A percentile compares a stretch with the other conserved stretches of the same genome.
These are phyloP conservation scores for Yamadazyma diospyri DNA, from an alignment of 1,139 yeast genomes.

Conservation along the genomic window DNA sequence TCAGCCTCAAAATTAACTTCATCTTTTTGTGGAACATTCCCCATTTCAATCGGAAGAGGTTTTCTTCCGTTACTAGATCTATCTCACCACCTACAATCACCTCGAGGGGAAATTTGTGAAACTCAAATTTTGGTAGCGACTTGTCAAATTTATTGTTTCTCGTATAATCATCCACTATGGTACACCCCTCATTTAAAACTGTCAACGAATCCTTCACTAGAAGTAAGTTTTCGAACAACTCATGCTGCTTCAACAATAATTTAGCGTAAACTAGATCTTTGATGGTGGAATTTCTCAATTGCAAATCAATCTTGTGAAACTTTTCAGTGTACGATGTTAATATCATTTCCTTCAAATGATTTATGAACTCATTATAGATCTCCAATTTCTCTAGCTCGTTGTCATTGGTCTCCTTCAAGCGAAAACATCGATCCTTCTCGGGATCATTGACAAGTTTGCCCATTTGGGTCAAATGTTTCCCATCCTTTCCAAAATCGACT, in stretches of 20 bases:
- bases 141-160: conserved; percentile 14
- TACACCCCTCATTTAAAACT: conserved; percentile 41
- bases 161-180: conserved; percentile 25
- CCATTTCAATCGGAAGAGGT: conserved; percentile 27
- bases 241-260: conserved; percentile 23
- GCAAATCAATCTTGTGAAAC: conserved; percentile 26
- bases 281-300: conserved; percentile 8
- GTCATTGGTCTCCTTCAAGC: conserved; percentile 27
- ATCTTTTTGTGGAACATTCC: conserved; percentile 25
- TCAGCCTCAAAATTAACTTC: conserved; percentile 25
- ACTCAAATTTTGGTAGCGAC: conserved; percentile 12
- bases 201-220: conserved; percentile 56
- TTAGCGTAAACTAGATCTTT: conserved; percentile 10
- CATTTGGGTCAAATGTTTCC: conserved; percentile 27
- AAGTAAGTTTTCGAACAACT: conserved; percentile 43
- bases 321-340: conserved; percentile 54
- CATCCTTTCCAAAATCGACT: conserved; percentile 56
- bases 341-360: conserved; percentile 49
- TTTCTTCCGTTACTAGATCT: conserved; percentile 16
- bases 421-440: conserved; percentile 13
- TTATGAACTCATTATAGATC: conserved; percentile 45
- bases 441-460: conserved; percentile 3
- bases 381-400: conserved; percentile 40
- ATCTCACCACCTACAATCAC: conserved; percentile 10
- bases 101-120: conserved; percentile 8